Percentiles rank a stretch among this genome's conserved stretches.
phyloP scores from a whole-genome alignment of 2,329 filamentous ascomycete genomes.

The Neurospora crassa region DNA sequence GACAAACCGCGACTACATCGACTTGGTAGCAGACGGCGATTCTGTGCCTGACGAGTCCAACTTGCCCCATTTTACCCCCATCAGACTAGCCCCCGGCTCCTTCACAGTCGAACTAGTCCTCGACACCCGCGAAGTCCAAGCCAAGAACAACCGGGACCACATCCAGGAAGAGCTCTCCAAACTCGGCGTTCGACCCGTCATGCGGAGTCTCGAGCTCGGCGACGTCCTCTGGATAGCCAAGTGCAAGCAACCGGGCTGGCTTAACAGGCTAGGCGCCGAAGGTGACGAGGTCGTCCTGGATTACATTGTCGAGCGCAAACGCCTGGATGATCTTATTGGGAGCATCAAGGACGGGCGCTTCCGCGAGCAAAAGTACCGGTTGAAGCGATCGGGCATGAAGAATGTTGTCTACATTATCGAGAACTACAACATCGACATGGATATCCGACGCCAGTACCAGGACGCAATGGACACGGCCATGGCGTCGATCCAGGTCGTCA shows the following conservation, averaged over 20 bases:
- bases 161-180: constrained; percentile 63
- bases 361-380: constrained; percentile 75
- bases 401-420: constrained; percentile 75
- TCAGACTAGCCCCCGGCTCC: constrained; percentile 51
- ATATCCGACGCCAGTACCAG: constrained; percentile 45
- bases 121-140: constrained; percentile 65
- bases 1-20: constrained; percentile 22
- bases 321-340: constrained; percentile 67
- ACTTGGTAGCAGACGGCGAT: constrained; percentile 21
- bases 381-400: constrained; percentile 61
- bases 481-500: constrained; percentile 66
- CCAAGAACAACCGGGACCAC: constrained; percentile 66
- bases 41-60: constrained; percentile 16
- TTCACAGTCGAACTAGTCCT: constrained; percentile 67
- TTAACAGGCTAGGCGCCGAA: constrained; percentile 41
- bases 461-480: constrained; percentile 65
- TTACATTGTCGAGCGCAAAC: constrained; percentile 73
- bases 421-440: constrained; percentile 53
- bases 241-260: constrained; percentile 47
- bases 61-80: constrained; percentile 45
- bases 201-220: constrained; percentile 61
- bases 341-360: constrained; percentile 79
- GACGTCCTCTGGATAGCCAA: constrained; percentile 76
- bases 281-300: constrained; percentile 67
- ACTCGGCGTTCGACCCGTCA: constrained; percentile 54